Base-by-base conservation (phyloP, 1,139 yeast genomes). In the Maudiozyma humilis region DNA sequence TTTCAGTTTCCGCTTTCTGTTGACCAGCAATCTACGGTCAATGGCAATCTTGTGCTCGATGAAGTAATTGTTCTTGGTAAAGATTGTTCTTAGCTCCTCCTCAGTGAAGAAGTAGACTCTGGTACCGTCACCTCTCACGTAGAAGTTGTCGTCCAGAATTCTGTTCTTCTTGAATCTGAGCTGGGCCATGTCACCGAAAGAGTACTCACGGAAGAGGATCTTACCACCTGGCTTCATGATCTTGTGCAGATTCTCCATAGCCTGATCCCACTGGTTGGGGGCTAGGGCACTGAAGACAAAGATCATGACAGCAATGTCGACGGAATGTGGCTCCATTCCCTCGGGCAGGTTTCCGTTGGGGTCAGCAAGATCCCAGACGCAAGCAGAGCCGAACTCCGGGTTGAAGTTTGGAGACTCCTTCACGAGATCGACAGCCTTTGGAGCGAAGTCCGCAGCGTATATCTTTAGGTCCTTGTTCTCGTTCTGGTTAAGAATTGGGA, bases 81-180 rank as follows among this genome's bases (percentile, higher is more conserved):
- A 91, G 8, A 89, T 85, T 36, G 75, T 70, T 50, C 85, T 72
- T 47, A 89, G 67, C 65, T 91, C 96, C 46, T 89, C 95, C 60
- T 89, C 97, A 1, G 96, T 87, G 68, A 91, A 91, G 67, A 91
- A 91, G 64, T 91, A 91, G 12, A 93, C 98, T 55, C 98, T 73
- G 1, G 99, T 91, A 42, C 98, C 98, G 61, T 91, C 99, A 33
- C 99, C 99, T 58, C 99, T 76, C 35, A 89, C 87, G 64, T 91
- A 91, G 60, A 91, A 91, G 64, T 91, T 89, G 45, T 91, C 97
- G 45, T 87, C 95, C 47, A 91, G 65, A 38, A 87, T 68, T 56
- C 98, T 75, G 38, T 86, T 84, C 62, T 85, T 86, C 64, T 91
- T 93, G 70, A 91, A 88, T 55, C 99, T 70, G 42, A 91, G 84